Conservation (phyloP, 257 asterid genomes). For the Knoxia roxburghii region DNA sequence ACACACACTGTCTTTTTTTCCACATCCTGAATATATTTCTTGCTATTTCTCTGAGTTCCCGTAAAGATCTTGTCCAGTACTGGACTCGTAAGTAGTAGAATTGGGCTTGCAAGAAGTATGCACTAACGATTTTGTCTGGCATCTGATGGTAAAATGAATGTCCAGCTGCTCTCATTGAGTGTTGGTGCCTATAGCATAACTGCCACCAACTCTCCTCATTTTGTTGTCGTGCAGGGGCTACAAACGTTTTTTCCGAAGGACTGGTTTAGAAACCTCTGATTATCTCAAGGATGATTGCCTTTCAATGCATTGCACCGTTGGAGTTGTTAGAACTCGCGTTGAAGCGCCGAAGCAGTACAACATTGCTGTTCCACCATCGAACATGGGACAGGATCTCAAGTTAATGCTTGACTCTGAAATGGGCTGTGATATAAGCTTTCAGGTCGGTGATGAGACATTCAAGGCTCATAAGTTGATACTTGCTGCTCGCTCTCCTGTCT, state of each 20-base stretch:
- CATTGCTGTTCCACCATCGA: constrained; percentile 68
- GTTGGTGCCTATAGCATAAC: neutral
- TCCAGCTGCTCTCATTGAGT: neutral
- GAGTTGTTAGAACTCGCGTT: constrained; percentile 88
- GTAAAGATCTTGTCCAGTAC: no score
- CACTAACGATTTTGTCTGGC: neutral
- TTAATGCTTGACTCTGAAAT: constrained; percentile 58
- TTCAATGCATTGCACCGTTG: constrained; percentile 85
- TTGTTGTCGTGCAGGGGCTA: constrained; percentile 72
- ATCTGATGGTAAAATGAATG: neutral
- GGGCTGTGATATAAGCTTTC: constrained; percentile 66
- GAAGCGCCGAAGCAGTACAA: constrained; percentile 64
- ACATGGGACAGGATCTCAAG: constrained; percentile 74
- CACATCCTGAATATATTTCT: neutral
- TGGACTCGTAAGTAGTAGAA: neutral
- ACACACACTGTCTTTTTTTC: no score
- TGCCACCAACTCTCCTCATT: constrained; percentile 3
- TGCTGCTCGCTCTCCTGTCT: constrained; percentile 96
- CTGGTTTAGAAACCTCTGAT: constrained; percentile 72
- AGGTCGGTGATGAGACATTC: constrained; percentile 72
- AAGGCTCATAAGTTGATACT: constrained; percentile 86
- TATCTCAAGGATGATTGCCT: constrained; percentile 85
- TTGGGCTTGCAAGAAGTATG: neutral
- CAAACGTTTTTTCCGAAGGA: constrained; percentile 75
- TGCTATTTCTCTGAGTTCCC: no score